Conservation (phyloP, 345 rosid genomes). For the Psidium friedrichsthalianum region DNA sequence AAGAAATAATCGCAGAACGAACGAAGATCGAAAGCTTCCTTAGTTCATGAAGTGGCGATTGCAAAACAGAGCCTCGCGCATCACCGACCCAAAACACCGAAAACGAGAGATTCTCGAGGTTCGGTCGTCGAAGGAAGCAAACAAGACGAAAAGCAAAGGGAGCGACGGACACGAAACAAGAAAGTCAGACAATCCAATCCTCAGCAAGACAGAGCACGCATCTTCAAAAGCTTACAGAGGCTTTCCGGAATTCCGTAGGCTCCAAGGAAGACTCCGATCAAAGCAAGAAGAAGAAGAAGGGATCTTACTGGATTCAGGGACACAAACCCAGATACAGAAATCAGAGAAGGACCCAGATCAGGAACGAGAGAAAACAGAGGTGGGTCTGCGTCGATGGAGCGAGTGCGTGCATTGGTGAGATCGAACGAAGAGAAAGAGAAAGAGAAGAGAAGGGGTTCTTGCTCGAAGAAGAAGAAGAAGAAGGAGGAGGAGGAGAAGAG, state of each 20-base stretch:
- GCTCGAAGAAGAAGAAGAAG: not conserved
- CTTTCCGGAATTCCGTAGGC: not conserved
- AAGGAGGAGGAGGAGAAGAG: not conserved
- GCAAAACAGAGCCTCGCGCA: not conserved
- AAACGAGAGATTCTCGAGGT: not conserved
- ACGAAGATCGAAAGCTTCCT: not conserved
- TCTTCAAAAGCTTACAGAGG: not conserved
- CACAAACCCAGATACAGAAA: not conserved
- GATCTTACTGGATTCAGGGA: not conserved
- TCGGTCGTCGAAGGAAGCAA: not conserved
- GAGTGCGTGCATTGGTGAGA: too few relatives aligned
- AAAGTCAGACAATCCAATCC: not conserved
- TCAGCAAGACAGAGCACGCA: not conserved
- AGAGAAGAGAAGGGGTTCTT: not conserved
- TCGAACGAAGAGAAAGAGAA: not conserved
- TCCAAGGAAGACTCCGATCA: not conserved
- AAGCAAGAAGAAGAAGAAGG: not conserved
- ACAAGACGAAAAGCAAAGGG: not conserved
- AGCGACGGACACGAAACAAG: not conserved
- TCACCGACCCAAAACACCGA: not conserved
- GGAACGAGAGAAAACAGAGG: not conserved
- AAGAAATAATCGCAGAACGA: not conserved
- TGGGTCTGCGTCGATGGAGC: not conserved
- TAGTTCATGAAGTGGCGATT: not conserved
- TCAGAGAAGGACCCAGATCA: not conserved